These are phyloP conservation scores for Debaryomyces castellii DNA, from an alignment of 805 yeast species.

Conservation along the genomic window DNA sequence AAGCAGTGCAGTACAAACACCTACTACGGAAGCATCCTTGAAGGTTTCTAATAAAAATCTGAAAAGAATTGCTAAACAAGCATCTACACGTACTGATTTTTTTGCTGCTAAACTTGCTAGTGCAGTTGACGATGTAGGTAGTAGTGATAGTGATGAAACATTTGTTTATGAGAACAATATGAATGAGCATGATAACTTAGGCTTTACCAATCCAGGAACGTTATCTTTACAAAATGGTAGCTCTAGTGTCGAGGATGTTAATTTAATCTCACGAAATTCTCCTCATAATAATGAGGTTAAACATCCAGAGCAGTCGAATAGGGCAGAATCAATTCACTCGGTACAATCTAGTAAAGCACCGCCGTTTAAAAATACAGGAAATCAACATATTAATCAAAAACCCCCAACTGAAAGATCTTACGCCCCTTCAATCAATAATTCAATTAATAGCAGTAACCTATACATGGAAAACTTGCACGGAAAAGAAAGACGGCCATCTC, in stretches of 20 bases:
- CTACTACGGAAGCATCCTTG: not conserved
- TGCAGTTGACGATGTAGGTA: constrained; percentile 87
- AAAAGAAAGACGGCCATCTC: constrained; percentile 8
- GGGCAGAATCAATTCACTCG: constrained; percentile 22
- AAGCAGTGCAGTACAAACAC: not conserved
- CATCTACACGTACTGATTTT: constrained; percentile 80
- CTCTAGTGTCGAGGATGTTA: constrained; percentile 6
- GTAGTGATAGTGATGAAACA: constrained; percentile 89
- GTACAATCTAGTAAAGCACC: constrained; percentile 13
- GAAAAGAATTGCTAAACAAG: constrained; percentile 42
- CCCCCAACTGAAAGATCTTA: constrained; percentile 4
- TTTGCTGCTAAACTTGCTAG: constrained; percentile 94
- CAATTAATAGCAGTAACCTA: constrained; percentile 7
- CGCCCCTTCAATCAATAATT: constrained; percentile 10
- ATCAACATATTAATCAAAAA: constrained; percentile 3
- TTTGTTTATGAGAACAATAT: constrained; percentile 80
- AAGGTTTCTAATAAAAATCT: constrained; percentile 16
- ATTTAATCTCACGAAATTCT: not conserved
- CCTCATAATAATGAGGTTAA: constrained; percentile 3
- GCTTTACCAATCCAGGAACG: constrained; percentile 6
- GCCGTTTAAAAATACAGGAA: not conserved
- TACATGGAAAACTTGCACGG: constrained; percentile 6
- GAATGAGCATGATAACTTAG: constrained; percentile 21
- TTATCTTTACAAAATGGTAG: constrained; percentile 8
- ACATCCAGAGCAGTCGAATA: not conserved